Evolutionary conservation across 306 rosid species (phyloP).

Genomic region (Quercus dentata): DNA sequence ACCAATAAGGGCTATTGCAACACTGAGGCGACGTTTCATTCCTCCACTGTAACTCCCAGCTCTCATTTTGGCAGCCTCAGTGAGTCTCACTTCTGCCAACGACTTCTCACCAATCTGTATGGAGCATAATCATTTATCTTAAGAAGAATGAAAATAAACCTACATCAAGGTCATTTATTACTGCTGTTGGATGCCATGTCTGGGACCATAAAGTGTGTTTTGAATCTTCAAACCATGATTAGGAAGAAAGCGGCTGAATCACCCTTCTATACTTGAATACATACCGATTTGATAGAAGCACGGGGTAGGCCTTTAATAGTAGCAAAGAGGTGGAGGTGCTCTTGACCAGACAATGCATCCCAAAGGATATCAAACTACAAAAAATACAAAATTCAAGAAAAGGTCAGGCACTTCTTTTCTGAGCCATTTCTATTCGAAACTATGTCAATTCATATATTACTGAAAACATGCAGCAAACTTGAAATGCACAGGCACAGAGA

Average conservation of each 20-base stretch:
- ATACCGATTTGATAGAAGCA: conserved; percentile 56
- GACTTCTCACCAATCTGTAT: conserved; percentile 54
- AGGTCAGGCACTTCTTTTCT: background rate
- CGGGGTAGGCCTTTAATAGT: conserved; percentile 75
- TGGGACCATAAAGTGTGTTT: background rate
- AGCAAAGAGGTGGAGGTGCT: conserved; percentile 85
- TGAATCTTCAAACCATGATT: background rate
- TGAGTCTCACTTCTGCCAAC: conserved; percentile 71
- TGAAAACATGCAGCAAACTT: conserved; percentile 1
- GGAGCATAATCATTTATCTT: conserved; percentile 20
- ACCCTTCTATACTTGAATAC: conserved; percentile 24
- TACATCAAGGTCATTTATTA: background rate
- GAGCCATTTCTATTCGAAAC: conserved; percentile 12
- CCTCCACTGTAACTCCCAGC: conserved; percentile 94
- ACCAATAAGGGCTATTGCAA: conserved; percentile 92
- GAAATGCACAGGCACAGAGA: background rate
- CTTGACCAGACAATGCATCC: conserved; percentile 78
- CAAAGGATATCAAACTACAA: conserved; percentile 82
- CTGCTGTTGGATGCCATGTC: background rate
- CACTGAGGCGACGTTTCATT: conserved; percentile 92
- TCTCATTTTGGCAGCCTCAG: conserved; percentile 65
- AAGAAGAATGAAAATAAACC: conserved; percentile 1
- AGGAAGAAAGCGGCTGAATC: background rate
- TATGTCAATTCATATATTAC: background rate
- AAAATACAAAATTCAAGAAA: conserved; percentile 17